Percentiles rank a stretch among this genome's conserved stretches.
phyloP scores from a whole-genome alignment of 1,139 yeast genomes.

The Scheffersomyces quercinus region DNA sequence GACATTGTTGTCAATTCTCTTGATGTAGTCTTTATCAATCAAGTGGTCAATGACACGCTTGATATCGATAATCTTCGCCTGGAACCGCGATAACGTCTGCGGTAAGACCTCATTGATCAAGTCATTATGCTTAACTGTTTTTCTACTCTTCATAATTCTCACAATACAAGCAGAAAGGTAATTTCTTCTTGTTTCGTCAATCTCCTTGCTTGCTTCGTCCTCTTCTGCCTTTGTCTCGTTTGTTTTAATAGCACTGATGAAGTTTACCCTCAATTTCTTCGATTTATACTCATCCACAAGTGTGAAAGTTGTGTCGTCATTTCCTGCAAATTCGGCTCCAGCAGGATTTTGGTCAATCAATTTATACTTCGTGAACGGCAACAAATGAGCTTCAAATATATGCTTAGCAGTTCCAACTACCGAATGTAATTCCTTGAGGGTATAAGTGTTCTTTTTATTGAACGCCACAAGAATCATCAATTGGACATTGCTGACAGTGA shows the following conservation, averaged over 20 bases:
- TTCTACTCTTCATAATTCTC: slow-evolving; percentile 93
- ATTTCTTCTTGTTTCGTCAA: slow-evolving; percentile 83
- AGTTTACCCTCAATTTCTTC: slow-evolving; percentile 80
- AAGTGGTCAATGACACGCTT: slow-evolving; percentile 83
- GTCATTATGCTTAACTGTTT: slow-evolving; percentile 73
- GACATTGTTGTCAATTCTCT: slow-evolving; percentile 72
- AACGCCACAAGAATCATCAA: slow-evolving; percentile 81
- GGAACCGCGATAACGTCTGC: slow-evolving; percentile 82
- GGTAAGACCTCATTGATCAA: slow-evolving; percentile 87
- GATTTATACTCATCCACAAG: slow-evolving; percentile 82
- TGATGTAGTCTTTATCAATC: slow-evolving; percentile 83
- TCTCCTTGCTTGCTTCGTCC: slow-evolving; percentile 80
- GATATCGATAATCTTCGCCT: slow-evolving; percentile 82
- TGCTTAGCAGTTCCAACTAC: slow-evolving; percentile 68
- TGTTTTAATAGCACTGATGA: slow-evolving; percentile 77
- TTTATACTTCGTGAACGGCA: slow-evolving; percentile 78
- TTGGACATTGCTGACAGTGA: slow-evolving; percentile 84
- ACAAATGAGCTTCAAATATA: slow-evolving; percentile 70
- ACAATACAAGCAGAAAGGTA: slow-evolving; percentile 92
- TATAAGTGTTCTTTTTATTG: slow-evolving; percentile 62
- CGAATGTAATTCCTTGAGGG: slow-evolving; percentile 61
- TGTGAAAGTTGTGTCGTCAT: slow-evolving; percentile 62
- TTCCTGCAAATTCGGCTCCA: slow-evolving; percentile 47
- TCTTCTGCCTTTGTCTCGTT: slow-evolving; percentile 71
- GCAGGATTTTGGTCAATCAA: slow-evolving; percentile 67